Conservation (phyloP, 208 protist genomes). For the Acanthamoeba castellanii region DNA sequence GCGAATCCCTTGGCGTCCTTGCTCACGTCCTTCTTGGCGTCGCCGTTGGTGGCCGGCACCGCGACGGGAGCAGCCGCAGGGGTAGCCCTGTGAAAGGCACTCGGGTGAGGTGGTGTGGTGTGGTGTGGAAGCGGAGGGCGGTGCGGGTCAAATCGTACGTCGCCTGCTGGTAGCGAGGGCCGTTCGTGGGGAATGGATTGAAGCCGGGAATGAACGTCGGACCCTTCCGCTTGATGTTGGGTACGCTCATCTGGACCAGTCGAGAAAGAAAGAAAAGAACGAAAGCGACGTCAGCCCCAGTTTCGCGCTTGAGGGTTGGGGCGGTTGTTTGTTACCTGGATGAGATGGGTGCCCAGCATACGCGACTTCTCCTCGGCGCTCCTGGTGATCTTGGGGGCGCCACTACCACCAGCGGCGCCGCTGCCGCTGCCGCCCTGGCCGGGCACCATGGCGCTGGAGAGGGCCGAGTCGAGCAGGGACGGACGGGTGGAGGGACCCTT, state of each 20-base stretch:
- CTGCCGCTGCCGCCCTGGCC: neutral
- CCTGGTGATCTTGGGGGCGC: neutral
- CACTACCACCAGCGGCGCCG: neutral
- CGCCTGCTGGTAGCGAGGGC: neutral
- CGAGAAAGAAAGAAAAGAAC: too few relatives aligned
- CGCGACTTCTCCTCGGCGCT: constrained; percentile 17
- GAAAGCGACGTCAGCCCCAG: too few relatives aligned
- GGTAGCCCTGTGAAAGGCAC: neutral
- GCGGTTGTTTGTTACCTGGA: neutral
- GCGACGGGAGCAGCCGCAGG: neutral
- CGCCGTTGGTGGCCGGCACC: neutral
- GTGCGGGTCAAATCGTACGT: neutral
- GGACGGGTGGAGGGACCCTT: constrained; percentile 15
- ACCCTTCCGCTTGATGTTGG: constrained; percentile 21
- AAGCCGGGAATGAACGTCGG: constrained; percentile 18
- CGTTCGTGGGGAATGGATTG: neutral
- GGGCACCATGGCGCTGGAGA: neutral
- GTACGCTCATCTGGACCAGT: neutral
- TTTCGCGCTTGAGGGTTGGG: too few relatives aligned
- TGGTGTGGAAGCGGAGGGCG: neutral
- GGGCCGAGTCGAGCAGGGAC: constrained; percentile 3
- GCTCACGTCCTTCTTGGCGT: neutral
- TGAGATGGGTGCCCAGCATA: constrained; percentile 13
- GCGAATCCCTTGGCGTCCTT: neutral
- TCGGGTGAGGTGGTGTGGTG: neutral